Conservation (phyloP, 2,329 filamentous ascomycete species). For the Aspergillus oerlinghausenensis region DNA sequence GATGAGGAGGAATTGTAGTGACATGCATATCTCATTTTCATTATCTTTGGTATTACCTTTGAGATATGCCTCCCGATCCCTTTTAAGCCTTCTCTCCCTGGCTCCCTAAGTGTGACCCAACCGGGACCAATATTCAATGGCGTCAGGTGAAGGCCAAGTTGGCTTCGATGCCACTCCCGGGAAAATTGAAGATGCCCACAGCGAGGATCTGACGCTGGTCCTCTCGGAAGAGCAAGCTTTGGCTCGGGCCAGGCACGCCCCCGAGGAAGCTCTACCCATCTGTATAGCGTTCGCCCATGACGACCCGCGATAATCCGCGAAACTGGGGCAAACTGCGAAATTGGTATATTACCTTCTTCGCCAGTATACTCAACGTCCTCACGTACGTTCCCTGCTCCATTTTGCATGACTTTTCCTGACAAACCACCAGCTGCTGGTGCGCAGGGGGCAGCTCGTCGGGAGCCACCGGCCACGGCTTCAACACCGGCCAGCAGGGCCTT, state of each 20-base stretch:
- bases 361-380: slow-evolving; percentile 32
- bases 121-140: neutral
- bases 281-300: slow-evolving; percentile 15
- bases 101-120: too few species aligned
- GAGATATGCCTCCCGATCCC: too few species aligned
- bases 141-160: neutral
- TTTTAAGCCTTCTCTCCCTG: too few species aligned
- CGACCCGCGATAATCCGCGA: slow-evolving; percentile 35
- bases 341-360: slow-evolving; percentile 41
- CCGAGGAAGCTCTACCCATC: slow-evolving; percentile 21
- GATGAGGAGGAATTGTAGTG: too few species aligned
- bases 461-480: slow-evolving; percentile 42
- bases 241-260: slow-evolving; percentile 18
- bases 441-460: slow-evolving; percentile 26
- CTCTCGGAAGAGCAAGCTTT: slow-evolving; percentile 23
- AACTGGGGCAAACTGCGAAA: slow-evolving; percentile 37
- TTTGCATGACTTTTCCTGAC: neutral
- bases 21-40: too few species aligned
- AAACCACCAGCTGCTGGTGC: slow-evolving; percentile 18
- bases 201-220: slow-evolving; percentile 10
- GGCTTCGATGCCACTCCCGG: slow-evolving; percentile 2
- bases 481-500: slow-evolving; percentile 53
- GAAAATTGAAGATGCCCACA: slow-evolving; percentile 12
- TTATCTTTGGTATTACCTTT: too few species aligned
- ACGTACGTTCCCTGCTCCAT: slow-evolving; percentile 13